phyloP scores from a whole-genome alignment of 352 stramenopile species.

The Elongisporangium prolatum region DNA sequence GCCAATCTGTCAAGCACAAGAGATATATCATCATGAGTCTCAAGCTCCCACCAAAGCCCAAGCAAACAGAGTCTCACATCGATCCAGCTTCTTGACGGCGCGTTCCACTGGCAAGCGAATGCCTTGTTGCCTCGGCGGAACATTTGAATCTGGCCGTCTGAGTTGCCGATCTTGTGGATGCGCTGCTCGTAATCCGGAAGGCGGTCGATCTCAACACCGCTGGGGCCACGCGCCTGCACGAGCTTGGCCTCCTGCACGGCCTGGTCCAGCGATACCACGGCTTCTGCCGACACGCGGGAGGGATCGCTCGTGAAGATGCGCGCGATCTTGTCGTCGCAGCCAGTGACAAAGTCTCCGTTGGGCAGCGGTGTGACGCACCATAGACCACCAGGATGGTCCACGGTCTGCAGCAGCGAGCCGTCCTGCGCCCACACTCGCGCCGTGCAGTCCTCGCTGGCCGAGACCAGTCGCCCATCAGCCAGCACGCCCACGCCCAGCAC shows the following conservation, averaged over 20 bases:
- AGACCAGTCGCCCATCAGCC: conserved; percentile 50
- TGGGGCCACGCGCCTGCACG: conserved; percentile 73
- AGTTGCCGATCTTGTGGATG: conserved; percentile 62
- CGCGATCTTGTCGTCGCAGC: conserved; percentile 91
- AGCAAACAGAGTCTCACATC: conserved; percentile 58
- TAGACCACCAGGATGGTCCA: conserved; percentile 80
- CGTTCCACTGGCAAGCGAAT: conserved; percentile 95
- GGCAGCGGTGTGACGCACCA: conserved; percentile 80
- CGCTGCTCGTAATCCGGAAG: conserved; percentile 92
- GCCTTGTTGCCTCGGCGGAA: conserved; percentile 93
- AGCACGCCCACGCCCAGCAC: conserved; percentile 70
- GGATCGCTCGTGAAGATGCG: conserved; percentile 89
- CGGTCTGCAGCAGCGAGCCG: conserved; percentile 58
- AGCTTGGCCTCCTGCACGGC: conserved; percentile 55
- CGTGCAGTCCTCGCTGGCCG: conserved; percentile 81
- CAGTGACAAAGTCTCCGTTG: conserved; percentile 91
- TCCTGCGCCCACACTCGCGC: conserved; percentile 65
- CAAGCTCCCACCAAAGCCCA: neutral
- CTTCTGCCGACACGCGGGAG: conserved; percentile 53
- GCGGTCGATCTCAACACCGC: conserved; percentile 91
- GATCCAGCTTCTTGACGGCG: conserved; percentile 90
- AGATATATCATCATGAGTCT: conserved; percentile 1
- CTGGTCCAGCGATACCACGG: conserved; percentile 59
- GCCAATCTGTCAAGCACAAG: conserved; percentile 42
- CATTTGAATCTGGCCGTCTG: conserved; percentile 94